Conservation (phyloP, 495 filamentous ascomycete genomes). For the Talaromyces adpressus region DNA sequence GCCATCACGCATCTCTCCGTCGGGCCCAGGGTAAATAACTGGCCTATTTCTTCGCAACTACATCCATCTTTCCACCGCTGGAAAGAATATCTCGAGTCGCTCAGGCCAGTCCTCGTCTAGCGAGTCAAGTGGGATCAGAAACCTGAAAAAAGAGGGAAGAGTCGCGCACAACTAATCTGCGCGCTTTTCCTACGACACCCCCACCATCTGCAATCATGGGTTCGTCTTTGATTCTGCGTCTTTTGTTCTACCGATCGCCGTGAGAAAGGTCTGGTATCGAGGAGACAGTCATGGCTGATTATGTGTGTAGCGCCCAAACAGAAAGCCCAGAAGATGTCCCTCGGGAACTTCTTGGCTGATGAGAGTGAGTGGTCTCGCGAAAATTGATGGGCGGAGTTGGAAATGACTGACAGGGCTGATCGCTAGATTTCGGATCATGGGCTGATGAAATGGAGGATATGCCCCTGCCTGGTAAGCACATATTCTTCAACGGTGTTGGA, state of each 20-base stretch:
- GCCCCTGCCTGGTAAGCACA: conserved; percentile 60
- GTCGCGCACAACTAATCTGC: conserved; percentile 37
- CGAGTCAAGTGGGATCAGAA: conserved; percentile 3
- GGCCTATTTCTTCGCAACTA: not conserved
- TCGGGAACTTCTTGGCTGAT: conserved; percentile 84
- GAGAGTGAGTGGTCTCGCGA: conserved; percentile 53
- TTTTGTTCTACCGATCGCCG: conserved; percentile 8
- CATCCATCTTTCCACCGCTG: not conserved
- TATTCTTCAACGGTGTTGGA: conserved; percentile 7
- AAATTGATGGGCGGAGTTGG: conserved; percentile 12
- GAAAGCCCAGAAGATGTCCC: conserved; percentile 88
- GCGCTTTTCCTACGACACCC: conserved; percentile 36
- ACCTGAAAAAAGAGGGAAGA: conserved; percentile 16
- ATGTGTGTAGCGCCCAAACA: conserved; percentile 70
- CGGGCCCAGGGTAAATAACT: not conserved
- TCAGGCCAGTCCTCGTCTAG: not conserved
- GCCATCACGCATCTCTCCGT: not conserved
- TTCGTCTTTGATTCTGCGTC: conserved; percentile 33
- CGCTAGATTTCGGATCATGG: conserved; percentile 83
- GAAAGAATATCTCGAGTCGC: not conserved
- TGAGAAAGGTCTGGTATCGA: not conserved
- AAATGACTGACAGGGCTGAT: conserved; percentile 26
- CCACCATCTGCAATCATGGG: conserved; percentile 75
- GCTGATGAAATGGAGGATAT: conserved; percentile 95
- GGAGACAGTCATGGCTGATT: conserved; percentile 26